Evolutionary conservation across 495 filamentous ascomycete species (phyloP).

Genomic region (Podospora comata): DNA sequence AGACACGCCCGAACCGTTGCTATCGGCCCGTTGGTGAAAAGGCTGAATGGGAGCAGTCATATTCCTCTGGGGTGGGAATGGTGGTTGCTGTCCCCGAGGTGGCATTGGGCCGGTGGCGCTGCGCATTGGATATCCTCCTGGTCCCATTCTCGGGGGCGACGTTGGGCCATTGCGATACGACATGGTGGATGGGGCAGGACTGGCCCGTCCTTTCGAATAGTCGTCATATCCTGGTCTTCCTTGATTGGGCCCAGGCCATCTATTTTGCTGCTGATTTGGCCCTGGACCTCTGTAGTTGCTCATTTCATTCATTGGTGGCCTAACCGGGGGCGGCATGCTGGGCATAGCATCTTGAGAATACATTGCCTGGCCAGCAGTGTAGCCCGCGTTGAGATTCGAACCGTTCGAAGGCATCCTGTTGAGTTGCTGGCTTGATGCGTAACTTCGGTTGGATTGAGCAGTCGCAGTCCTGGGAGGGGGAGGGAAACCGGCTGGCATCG

Average conservation of each 20-base stretch:
- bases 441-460: slow-evolving; percentile 38
- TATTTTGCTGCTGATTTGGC: slow-evolving; percentile 18
- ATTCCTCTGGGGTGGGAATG: slow-evolving; percentile 43
- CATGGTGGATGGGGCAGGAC: slow-evolving; percentile 39
- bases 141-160: slow-evolving; percentile 29
- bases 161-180: slow-evolving; percentile 34
- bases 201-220: slow-evolving; percentile 35
- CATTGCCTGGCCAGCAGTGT: slow-evolving; percentile 32
- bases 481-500: slow-evolving; percentile 28
- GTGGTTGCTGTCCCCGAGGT: slow-evolving; percentile 26
- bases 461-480: slow-evolving; percentile 30
- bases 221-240: slow-evolving; percentile 18
- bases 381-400: slow-evolving; percentile 19
- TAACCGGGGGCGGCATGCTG: slow-evolving; percentile 31
- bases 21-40: slow-evolving; percentile 25
- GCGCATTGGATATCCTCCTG: slow-evolving; percentile 35
- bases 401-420: slow-evolving; percentile 20
- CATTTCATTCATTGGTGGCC: slow-evolving; percentile 31
- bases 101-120: slow-evolving; percentile 40
- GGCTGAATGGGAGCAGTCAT: slow-evolving; percentile 49
- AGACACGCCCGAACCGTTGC: slow-evolving; percentile 17
- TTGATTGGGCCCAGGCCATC: slow-evolving; percentile 12
- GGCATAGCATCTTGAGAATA: slow-evolving; percentile 36
- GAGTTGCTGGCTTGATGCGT: slow-evolving; percentile 38
- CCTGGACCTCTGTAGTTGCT: slow-evolving; percentile 30